phyloP scores from a whole-genome alignment of 305 asterid species.

The Petunia hybrid region DNA sequence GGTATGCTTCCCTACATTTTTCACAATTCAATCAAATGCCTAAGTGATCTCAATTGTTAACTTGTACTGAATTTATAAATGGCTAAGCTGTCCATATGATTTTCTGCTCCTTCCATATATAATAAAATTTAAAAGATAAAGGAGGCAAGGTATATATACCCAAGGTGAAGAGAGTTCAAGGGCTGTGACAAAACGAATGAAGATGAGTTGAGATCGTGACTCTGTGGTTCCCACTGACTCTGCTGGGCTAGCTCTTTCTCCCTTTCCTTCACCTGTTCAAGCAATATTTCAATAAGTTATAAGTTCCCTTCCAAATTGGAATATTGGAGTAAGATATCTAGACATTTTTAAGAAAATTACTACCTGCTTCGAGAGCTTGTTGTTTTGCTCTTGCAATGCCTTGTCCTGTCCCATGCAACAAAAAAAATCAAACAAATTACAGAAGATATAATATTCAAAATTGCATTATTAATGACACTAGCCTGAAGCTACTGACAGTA shows the following conservation, averaged over 20 bases:
- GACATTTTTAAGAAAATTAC: not conserved
- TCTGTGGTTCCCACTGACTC: slow-evolving; percentile 48
- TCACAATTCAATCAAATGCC: not conserved
- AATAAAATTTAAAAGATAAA: not conserved
- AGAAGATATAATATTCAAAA: not conserved
- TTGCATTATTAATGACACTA: not conserved
- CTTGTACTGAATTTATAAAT: too few species aligned
- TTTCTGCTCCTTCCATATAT: not conserved
- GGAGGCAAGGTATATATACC: slow-evolving; percentile 41
- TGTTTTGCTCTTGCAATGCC: slow-evolving; percentile 68
- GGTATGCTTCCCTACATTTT: slow-evolving; percentile 50
- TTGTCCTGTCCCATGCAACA: slow-evolving; percentile 55
- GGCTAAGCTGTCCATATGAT: not conserved
- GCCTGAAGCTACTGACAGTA: too few species aligned
- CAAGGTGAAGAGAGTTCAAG: slow-evolving; percentile 50
- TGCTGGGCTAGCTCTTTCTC: slow-evolving; percentile 52
- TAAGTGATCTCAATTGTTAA: too few species aligned
- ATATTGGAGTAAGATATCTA: not conserved
- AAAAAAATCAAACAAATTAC: not conserved
- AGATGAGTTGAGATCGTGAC: slow-evolving; percentile 45
- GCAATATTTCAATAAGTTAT: not conserved
- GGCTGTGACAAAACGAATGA: slow-evolving; percentile 45
- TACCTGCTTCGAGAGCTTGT: slow-evolving; percentile 61
- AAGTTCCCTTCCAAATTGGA: not conserved
- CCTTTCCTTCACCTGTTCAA: slow-evolving; percentile 58